Base-by-base conservation (phyloP, 495 filamentous ascomycete genomes). In the Thozetella sp. region DNA sequence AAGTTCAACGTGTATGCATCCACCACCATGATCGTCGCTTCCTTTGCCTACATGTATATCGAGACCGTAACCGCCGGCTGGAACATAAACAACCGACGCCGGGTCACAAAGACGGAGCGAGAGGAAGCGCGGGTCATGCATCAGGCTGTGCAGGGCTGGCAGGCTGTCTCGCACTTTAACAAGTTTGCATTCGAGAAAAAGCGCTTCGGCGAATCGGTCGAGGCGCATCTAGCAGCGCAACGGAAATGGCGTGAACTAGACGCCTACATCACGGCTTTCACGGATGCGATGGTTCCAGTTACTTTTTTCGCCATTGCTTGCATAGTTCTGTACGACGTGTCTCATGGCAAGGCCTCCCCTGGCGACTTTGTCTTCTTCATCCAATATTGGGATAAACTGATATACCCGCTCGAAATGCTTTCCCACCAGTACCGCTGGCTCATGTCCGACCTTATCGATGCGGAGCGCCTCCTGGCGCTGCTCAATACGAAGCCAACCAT, bases 401-500 rank as follows among this genome's bases (percentile, higher is more conserved):
- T 60, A 15, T 3, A 15, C 15, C 50, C 58, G 3, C 26, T 60
- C 2, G 52, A 60, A 13, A 11, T 20, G 13, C 40, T 60, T 12
- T 37, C 30, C 30, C 30, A 37, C 30, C 30, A 37, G 30, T 37
- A 37, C 30, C 30, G 25, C 50, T 13, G 52, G 43, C 58, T 46
- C 34, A 15, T 27, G 53, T 22, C 3, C n/a, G 2, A 34, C 23
- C 15, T 37, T 17, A 17, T 37, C 30, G 30, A 37, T 37, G 23
- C 37, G 13, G 93, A 97, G 72, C 86, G 92, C 2, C 85, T 96
- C 77, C 76, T 97, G 50, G 92, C 96, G 66, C 74, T 96, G 26
- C 95, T 97, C 77, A 91, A 93, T 20, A 34, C 55, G 66, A 83
- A 90, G 60, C 92, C 93, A 12, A 93, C 90, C 0, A 92, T 97